These are phyloP conservation scores for Hypholoma sublateritium DNA, from an alignment of 768 basidiomycete genomes.

Conservation along the genomic window DNA sequence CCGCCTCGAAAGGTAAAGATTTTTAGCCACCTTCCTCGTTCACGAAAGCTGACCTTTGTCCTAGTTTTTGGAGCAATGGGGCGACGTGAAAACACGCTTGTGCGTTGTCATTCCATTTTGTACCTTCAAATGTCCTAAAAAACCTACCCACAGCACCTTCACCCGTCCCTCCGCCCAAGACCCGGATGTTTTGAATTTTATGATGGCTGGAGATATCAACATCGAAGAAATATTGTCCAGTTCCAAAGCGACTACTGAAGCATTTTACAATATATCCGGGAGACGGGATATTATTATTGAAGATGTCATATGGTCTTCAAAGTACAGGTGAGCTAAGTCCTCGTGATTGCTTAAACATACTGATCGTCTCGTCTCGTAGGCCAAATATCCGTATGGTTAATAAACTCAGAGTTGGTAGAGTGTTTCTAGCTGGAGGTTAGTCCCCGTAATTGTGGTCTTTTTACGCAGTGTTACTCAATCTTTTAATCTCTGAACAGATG, in stretches of 20 bases:
- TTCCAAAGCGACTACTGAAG: conserved; percentile 19
- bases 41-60: not conserved
- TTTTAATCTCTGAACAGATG: conserved; percentile 20
- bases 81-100: conserved; percentile 31
- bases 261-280: conserved; percentile 23
- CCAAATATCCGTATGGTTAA: conserved; percentile 22
- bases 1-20: conserved; percentile 33
- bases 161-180: conserved; percentile 14
- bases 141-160: conserved; percentile 1
- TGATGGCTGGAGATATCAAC: conserved; percentile 14
- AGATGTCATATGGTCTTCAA: conserved; percentile 26
- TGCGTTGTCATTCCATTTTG: conserved; percentile 15
- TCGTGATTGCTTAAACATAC: not conserved
- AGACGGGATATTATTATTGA: conserved; percentile 23
- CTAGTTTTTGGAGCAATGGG: conserved; percentile 48
- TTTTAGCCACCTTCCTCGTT: not conserved
- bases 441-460: not conserved
- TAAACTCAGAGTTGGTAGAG: conserved; percentile 14
- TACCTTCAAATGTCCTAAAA: not conserved
- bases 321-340: conserved; percentile 22
- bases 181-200: conserved; percentile 6
- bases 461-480: not conserved
- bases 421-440: conserved; percentile 23
- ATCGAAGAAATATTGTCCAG: conserved; percentile 3
- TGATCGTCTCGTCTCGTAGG: not conserved